Conservation (phyloP, 495 filamentous ascomycete genomes). For the Xylaria bambusicola region DNA sequence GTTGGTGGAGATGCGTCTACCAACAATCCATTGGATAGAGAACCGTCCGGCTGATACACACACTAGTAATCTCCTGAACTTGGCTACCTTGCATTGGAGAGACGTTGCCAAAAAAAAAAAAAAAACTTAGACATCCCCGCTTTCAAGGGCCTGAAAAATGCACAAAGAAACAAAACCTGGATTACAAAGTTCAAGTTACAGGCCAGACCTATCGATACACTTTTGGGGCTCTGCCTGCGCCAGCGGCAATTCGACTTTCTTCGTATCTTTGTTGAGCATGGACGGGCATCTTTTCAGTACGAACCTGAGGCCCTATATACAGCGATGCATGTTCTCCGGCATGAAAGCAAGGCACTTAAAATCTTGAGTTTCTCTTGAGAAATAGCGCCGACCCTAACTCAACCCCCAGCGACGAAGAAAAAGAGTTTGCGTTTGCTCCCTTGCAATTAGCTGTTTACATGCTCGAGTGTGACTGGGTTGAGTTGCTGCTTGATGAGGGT, state of each 20-base stretch:
- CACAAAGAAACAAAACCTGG: slow-evolving; percentile 20
- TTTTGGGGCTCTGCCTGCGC: slow-evolving; percentile 13
- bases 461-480: slow-evolving; percentile 3
- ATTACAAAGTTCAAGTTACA: slow-evolving; percentile 15
- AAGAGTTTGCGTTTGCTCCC: slow-evolving; percentile 1
- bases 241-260: background rate
- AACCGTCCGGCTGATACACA: background rate
- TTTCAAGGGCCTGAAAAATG: slow-evolving; percentile 14
- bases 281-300: slow-evolving; percentile 4
- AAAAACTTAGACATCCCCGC: slow-evolving; percentile 12
- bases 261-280: slow-evolving; percentile 1
- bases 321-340: background rate
- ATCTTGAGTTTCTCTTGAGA: slow-evolving; percentile 2
- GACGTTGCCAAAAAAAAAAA: slow-evolving; percentile 23
- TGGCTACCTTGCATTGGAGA: slow-evolving; percentile 23
- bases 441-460: slow-evolving; percentile 1
- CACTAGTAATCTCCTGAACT: slow-evolving; percentile 20
- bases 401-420: background rate
- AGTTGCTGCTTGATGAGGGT: slow-evolving; percentile 27
- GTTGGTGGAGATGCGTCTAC: too few relatives aligned
- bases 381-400: slow-evolving; percentile 1
- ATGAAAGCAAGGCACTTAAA: background rate
- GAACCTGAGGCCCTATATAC: slow-evolving; percentile 10
- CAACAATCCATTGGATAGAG: too few relatives aligned
- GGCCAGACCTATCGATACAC: slow-evolving; percentile 12